A percentile compares a stretch with the other conserved stretches of the same genome.
Conservation (phyloP, 371 early-diverging fungal species). For the Mucor lusitanicus region DNA sequence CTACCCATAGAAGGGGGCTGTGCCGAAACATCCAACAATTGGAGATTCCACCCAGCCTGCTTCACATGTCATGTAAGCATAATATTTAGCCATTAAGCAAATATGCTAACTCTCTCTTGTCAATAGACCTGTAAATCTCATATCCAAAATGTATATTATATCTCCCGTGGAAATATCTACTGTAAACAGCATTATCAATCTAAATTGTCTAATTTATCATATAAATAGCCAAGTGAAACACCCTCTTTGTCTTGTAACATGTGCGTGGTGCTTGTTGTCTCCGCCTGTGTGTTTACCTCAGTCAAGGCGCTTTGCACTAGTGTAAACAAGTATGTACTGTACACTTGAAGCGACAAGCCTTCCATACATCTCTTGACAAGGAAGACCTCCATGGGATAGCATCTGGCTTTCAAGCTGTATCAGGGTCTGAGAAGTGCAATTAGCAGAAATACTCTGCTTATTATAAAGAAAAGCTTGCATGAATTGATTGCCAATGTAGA, state of each 20-base stretch:
- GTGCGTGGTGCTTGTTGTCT: background rate
- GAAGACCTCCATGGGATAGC: no score
- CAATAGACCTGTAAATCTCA: background rate
- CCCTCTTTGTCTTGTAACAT: background rate
- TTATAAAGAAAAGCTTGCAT: no score
- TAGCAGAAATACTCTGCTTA: no score
- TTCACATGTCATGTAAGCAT: slow-evolving; percentile 42
- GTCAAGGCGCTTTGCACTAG: background rate
- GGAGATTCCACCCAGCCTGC: slow-evolving; percentile 47
- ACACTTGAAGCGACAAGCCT: background rate
- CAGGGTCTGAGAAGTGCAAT: no score
- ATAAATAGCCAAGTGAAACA: no score
- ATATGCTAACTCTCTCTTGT: background rate
- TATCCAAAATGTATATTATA: background rate
- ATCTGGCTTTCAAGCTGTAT: no score
- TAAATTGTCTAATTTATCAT: background rate
- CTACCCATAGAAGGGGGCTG: slow-evolving; percentile 85
- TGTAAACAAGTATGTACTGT: background rate
- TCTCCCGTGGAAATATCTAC: background rate
- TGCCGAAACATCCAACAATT: slow-evolving; percentile 73
- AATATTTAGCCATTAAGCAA: no score
- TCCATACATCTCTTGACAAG: no score
- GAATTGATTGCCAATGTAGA: no score
- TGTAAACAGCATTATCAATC: background rate
- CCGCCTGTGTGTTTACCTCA: background rate